Percentiles rank a stretch among this genome's conserved stretches.
Evolutionary conservation across 257 asterid species (phyloP).

Genomic region (Galeopsis tetrahit): DNA sequence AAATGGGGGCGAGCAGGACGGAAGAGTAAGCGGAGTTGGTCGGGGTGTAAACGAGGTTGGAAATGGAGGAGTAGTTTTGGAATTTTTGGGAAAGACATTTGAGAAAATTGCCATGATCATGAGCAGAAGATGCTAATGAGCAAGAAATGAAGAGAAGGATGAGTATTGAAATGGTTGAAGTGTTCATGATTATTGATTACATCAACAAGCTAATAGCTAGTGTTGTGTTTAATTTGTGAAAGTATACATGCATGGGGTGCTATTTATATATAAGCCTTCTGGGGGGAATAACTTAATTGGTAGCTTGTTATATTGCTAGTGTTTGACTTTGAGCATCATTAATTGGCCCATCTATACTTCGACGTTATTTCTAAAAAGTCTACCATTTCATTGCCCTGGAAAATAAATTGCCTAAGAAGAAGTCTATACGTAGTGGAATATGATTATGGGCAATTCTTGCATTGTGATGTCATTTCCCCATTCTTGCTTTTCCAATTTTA

Average conservation of each 20-base stretch:
- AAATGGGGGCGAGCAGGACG: conserved; percentile 24
- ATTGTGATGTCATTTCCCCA: no score
- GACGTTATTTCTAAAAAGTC: no score
- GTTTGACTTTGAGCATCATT: no score
- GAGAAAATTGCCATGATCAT: conserved; percentile 7
- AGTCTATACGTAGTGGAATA: no score
- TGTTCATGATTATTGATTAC: conserved; percentile 15
- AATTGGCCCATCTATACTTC: no score
- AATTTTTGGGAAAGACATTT: conserved; percentile 7
- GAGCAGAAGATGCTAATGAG: neutral
- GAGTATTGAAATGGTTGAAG: neutral
- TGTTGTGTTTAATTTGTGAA: neutral
- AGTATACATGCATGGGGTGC: neutral
- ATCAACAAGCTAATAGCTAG: no score
- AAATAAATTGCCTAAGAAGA: no score
- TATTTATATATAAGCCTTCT: neutral
- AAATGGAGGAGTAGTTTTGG: neutral
- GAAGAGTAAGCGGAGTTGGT: conserved; percentile 34
- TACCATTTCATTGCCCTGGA: no score
- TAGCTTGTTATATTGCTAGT: no score
- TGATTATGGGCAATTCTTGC: no score
- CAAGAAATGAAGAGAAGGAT: conserved; percentile 9
- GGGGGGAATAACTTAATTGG: neutral
- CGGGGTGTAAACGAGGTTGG: conserved; percentile 19
- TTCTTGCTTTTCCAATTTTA: no score